These are phyloP conservation scores for Gossypium bickii DNA, from an alignment of 345 rosid genomes.

Conservation along the genomic window DNA sequence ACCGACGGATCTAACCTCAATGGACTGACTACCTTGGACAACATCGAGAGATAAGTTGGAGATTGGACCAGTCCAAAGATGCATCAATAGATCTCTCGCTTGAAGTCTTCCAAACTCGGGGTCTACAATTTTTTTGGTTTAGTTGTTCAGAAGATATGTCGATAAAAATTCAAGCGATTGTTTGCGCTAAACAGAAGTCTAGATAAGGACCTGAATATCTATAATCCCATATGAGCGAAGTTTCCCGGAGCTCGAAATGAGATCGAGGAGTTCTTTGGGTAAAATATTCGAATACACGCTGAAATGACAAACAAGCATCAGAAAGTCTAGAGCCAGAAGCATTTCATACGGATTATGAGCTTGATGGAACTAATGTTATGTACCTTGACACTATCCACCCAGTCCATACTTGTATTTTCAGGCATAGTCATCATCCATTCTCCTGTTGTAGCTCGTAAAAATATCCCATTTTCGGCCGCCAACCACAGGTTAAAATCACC, in stretches of 20 bases:
- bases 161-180: too few species aligned
- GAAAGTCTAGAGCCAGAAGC: too few species aligned
- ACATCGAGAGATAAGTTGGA: slow-evolving; percentile 55
- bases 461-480: slow-evolving; percentile 69
- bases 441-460: slow-evolving; percentile 37
- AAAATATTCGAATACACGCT: slow-evolving; percentile 56
- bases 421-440: slow-evolving; percentile 71
- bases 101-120: slow-evolving; percentile 54
- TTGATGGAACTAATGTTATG: too few species aligned
- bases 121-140: slow-evolving; percentile 21
- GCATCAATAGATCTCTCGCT: slow-evolving; percentile 58
- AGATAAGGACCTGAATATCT: slow-evolving; percentile 44
- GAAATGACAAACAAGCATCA: slow-evolving; percentile 22
- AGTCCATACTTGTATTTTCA: slow-evolving; percentile 50
- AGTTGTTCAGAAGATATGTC: too few species aligned
- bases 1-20: slow-evolving; percentile 59
- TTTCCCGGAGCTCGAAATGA: slow-evolving; percentile 51
- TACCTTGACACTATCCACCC: slow-evolving; percentile 62
- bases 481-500: slow-evolving; percentile 51
- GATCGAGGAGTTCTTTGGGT: slow-evolving; percentile 62
- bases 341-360: too few species aligned
- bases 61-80: slow-evolving; percentile 63
- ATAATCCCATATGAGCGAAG: slow-evolving; percentile 55
- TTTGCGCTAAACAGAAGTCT: too few species aligned
- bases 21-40: slow-evolving; percentile 52